Evolutionary conservation across 805 yeast genomes (phyloP).

Genomic region (Lipomyces japonicus): DNA sequence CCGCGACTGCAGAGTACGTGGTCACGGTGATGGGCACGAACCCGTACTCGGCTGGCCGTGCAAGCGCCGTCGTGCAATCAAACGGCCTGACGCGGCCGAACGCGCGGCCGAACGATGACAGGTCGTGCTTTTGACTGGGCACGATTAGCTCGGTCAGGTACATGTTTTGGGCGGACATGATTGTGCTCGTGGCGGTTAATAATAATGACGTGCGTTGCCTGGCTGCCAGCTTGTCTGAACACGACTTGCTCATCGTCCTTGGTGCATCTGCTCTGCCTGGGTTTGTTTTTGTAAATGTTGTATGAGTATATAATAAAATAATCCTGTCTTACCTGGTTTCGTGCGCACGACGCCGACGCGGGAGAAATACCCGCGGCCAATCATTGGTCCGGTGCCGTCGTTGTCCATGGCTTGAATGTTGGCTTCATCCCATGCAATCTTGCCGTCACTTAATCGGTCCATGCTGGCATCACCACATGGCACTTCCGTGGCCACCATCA

Average conservation of each 20-base stretch:
- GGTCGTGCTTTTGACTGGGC: slow-evolving; percentile 28
- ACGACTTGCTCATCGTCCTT: slow-evolving; percentile 71
- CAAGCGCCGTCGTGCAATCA: slow-evolving; percentile 9
- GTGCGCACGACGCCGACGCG: slow-evolving; percentile 71
- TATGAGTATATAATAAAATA: neutral
- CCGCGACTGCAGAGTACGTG: no score
- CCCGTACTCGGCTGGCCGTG: no score
- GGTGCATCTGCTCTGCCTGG: slow-evolving; percentile 70
- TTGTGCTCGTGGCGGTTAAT: slow-evolving; percentile 31
- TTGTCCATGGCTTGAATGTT: slow-evolving; percentile 16
- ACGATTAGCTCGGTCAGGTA: slow-evolving; percentile 34
- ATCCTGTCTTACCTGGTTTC: slow-evolving; percentile 57
- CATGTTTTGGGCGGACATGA: slow-evolving; percentile 29
- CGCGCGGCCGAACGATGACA: slow-evolving; percentile 35
- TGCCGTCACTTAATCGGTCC: slow-evolving; percentile 40
- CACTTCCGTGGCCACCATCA: slow-evolving; percentile 63
- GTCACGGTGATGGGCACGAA: no score
- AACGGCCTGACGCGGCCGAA: slow-evolving; percentile 30
- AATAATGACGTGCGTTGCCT: slow-evolving; percentile 48
- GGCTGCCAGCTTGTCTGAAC: slow-evolving; percentile 76
- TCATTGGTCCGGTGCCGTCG: slow-evolving; percentile 18
- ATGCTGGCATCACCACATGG: slow-evolving; percentile 93
- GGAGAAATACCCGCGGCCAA: slow-evolving; percentile 65
- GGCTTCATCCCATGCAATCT: slow-evolving; percentile 9
- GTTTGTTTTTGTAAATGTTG: neutral